Conservation (phyloP, 495 filamentous ascomycete genomes). For the Aspergillus avenaceus region DNA sequence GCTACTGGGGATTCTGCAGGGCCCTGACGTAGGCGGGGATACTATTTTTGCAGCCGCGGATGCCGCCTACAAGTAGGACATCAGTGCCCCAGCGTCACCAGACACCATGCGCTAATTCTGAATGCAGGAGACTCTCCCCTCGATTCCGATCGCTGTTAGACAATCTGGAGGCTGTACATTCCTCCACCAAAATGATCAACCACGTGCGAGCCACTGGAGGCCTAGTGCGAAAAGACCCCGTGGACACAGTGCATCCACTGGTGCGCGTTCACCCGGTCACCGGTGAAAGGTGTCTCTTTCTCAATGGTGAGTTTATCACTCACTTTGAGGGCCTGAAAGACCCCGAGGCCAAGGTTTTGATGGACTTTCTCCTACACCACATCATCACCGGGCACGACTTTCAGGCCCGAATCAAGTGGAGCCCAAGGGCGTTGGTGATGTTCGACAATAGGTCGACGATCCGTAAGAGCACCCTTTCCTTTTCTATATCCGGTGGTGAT, state of each 20-base stretch:
- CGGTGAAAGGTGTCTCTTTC: constrained; percentile 77
- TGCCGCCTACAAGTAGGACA: constrained; percentile 73
- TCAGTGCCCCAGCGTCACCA: too few relatives aligned
- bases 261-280: constrained; percentile 78
- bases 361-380: constrained; percentile 78
- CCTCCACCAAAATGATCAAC: constrained; percentile 65
- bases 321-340: constrained; percentile 69
- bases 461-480: too few relatives aligned
- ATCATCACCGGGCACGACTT: constrained; percentile 71
- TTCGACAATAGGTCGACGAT: too few relatives aligned
- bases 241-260: constrained; percentile 67
- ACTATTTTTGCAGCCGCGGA: constrained; percentile 71
- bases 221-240: constrained; percentile 66
- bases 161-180: constrained; percentile 73
- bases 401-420: constrained; percentile 73
- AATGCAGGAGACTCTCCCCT: constrained; percentile 71
- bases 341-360: constrained; percentile 70
- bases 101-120: too few relatives aligned
- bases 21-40: constrained; percentile 72
- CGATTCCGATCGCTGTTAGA: constrained; percentile 69
- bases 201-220: constrained; percentile 51
- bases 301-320: constrained; percentile 71
- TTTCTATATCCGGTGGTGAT: too few relatives aligned
- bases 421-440: constrained; percentile 69
- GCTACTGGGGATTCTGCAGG: constrained; percentile 75